Percentiles rank a stretch among this genome's conserved stretches.
Evolutionary conservation across 495 filamentous ascomycete genomes (phyloP).

Genomic region (Baudoinia panamericana): DNA sequence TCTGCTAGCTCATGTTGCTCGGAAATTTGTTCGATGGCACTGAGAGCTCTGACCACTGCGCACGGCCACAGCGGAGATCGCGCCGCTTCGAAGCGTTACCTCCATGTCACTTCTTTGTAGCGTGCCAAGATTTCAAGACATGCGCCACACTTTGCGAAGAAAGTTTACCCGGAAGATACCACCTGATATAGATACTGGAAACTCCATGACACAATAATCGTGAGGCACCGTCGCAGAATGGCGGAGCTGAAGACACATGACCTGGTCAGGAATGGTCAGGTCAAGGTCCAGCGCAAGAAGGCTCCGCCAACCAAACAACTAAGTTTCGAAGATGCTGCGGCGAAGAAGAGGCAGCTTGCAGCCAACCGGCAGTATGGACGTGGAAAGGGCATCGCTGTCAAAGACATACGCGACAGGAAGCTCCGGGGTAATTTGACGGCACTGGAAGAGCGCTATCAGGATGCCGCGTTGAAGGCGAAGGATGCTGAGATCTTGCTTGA

Average conservation of each 20-base stretch:
- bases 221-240: constrained; percentile 5
- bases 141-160: too few relatives aligned
- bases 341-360: constrained; percentile 31
- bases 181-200: too few relatives aligned
- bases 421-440: constrained; percentile 62
- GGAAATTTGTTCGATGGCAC: too few relatives aligned
- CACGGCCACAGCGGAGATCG: too few relatives aligned
- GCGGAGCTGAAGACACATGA: constrained; percentile 11
- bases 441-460: constrained; percentile 69
- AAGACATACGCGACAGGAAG: constrained; percentile 68
- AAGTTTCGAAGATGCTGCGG: constrained; percentile 19
- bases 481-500: constrained; percentile 93
- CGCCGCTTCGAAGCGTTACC: too few relatives aligned
- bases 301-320: constrained; percentile 15
- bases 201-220: too few relatives aligned
- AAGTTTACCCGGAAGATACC: too few relatives aligned
- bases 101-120: too few relatives aligned
- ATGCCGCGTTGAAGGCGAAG: constrained; percentile 66
- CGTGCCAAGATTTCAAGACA: too few relatives aligned
- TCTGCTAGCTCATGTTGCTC: too few relatives aligned
- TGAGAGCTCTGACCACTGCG: too few relatives aligned
- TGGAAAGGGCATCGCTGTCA: constrained; percentile 50
- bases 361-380: constrained; percentile 74
- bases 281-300: constrained; percentile 21
- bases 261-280: constrained; percentile 16